Evolutionary conservation across 257 asterid genomes (phyloP), one percentile per base, ranked within the genome.

Genomic region (Asclepias syriaca): DNA sequence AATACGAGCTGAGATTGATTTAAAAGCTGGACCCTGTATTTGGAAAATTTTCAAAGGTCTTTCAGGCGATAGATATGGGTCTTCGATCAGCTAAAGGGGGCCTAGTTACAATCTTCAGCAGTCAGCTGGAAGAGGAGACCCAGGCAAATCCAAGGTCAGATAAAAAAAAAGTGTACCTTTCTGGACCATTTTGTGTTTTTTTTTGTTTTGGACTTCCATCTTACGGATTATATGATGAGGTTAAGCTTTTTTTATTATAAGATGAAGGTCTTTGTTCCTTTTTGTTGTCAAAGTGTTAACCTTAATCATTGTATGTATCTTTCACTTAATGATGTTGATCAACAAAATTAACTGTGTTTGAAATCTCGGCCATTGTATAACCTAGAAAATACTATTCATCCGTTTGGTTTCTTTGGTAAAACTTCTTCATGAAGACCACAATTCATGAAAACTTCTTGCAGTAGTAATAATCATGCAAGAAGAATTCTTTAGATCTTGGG

Each of bases 1-100:
- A 91, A 80, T 89, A 91, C 59, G 97, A 91, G 84, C 83, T 91
- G 76, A 77, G 95, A 78, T 89, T 89, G 64, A 78, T 86, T n/a
- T 89, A 72, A 51, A 71, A 32, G 70, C 50, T 51, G 32, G 68
- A 15, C 68, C 24, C 49, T 63, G 27, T 12, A 18, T 64, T 51
- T 64, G 68, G 9, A 21, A 18, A 16, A 34, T 63, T 63, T 37
- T 37, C 1, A 0, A 2, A 18, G 16, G 68, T 2, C 68, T 37
- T 63, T 61, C 50, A 63, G 24, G 9, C 64, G 8, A 63, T 64
- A 18, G 68, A 64, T 37, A 37, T 32, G 16, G 46, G 40, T 27
- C 40, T 14, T 12, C 6, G 37, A 14, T 61, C 66, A 61, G 34
- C 66, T 34, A 21, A 61, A 18, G 13, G 8, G 22, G 15, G 53